A percentile compares a stretch with the other conserved stretches of the same genome.
These are phyloP conservation scores for Coemansia sp. DNA, from an alignment of 192 early-diverging fungal genomes.

Conservation along the genomic window DNA sequence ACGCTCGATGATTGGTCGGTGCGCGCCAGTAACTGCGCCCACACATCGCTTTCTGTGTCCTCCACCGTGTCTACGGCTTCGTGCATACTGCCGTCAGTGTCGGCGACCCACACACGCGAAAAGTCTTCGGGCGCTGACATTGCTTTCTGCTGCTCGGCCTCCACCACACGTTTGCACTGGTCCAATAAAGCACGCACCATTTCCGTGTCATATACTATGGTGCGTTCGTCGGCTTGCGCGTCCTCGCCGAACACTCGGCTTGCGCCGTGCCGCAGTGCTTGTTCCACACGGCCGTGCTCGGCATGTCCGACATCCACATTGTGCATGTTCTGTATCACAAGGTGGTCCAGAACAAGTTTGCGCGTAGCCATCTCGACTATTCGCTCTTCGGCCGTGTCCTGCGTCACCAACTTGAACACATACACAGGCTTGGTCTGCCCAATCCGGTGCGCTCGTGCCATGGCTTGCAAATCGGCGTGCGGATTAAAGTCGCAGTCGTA, in stretches of 20 bases:
- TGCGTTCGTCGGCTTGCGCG: conserved; percentile 42
- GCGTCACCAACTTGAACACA: conserved; percentile 91
- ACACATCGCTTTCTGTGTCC: background rate
- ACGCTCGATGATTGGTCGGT: background rate
- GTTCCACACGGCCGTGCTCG: conserved; percentile 19
- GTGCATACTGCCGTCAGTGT: background rate
- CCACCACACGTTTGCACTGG: conserved; percentile 21
- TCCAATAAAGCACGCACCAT: conserved; percentile 20
- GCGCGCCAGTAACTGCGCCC: conserved; percentile 16
- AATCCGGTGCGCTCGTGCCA: conserved; percentile 95
- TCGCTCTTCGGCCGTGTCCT: conserved; percentile 95
- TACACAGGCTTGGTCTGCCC: conserved; percentile 94
- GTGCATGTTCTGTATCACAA: conserved; percentile 90
- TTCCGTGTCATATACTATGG: conserved; percentile 23
- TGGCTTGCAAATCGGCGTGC: conserved; percentile 92
- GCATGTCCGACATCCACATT: conserved; percentile 1
- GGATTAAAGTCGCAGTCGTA: conserved; percentile 93
- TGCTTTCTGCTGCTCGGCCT: conserved; percentile 3
- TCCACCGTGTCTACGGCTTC: background rate
- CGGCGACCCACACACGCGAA: conserved; percentile 33
- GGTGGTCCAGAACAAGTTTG: conserved; percentile 96
- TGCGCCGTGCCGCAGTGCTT: conserved; percentile 88
- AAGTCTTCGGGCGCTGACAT: conserved; percentile 7
- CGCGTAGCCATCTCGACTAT: conserved; percentile 91
- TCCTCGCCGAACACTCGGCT: conserved; percentile 66